phyloP scores from a whole-genome alignment of 108 stramenopile genomes.

The Nannochloropsis gaditana region DNA sequence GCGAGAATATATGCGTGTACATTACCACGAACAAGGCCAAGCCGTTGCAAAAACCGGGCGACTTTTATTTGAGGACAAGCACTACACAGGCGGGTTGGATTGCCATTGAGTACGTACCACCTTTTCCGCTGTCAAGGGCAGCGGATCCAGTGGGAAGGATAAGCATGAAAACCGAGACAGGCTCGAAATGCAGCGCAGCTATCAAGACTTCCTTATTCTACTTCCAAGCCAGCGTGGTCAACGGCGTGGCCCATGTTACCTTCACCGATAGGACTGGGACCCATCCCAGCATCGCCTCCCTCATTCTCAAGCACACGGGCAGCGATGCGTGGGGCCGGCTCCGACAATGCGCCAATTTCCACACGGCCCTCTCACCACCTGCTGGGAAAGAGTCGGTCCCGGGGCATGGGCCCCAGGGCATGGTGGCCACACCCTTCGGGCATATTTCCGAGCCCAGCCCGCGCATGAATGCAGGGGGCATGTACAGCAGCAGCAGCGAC shows the following conservation, averaged over 20 bases:
- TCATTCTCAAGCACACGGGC: conserved; percentile 10
- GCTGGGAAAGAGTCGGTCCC: too few species aligned
- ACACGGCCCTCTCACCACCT: neutral
- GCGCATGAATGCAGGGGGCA: neutral
- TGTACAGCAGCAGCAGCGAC: neutral
- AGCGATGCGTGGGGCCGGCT: neutral
- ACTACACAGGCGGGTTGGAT: neutral
- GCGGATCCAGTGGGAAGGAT: neutral
- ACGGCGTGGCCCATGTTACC: neutral
- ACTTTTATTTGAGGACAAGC: conserved; percentile 6
- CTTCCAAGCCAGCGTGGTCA: neutral
- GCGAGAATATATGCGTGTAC: conserved; percentile 2
- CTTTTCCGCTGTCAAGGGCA: neutral
- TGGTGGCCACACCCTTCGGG: neutral
- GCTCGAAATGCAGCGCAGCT: neutral
- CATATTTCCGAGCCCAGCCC: neutral
- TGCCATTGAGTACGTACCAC: conserved; percentile 5
- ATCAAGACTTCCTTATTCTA: neutral
- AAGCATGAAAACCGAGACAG: neutral
- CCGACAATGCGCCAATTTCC: neutral
- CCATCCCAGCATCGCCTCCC: neutral
- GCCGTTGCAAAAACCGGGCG: neutral
- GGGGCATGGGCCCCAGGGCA: neutral
- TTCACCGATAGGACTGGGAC: neutral
- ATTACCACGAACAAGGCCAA: neutral